Evolutionary conservation across 306 rosid genomes (phyloP), one percentile per base, ranked within the genome.

Genomic region (Trifolium repens): DNA sequence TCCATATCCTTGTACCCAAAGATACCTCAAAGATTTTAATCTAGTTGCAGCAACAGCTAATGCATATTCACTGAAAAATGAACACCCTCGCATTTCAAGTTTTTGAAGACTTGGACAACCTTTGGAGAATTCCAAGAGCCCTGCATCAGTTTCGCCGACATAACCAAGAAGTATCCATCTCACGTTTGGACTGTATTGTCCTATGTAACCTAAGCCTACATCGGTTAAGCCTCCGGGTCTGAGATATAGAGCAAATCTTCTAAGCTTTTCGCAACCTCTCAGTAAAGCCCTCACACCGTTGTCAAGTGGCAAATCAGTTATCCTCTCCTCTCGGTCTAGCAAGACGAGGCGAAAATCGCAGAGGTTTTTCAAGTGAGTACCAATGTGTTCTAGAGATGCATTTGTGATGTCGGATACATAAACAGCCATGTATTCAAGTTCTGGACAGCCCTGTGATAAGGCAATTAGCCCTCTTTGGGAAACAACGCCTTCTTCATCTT

Each of bases 151-250:
- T 57, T 88, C 91, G 7, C 99, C 99, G 19, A 92, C 96, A 63
- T 83, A 90, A 43, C 99, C 99, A 16, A 94, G 91, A 70, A 94
- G 97, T 96, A 94, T 94, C 99, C 99, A 94, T 78, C 99, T 92
- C 75, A 94, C 88, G 43, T 94, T 88, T 46, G 82, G 93, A 80
- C 99, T 94, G 80, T 92, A 86, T 75, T 64, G 81, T 16, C 99
- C 99, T 32, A 94, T 81, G 78, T 90, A 94, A 35, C 90, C 78
- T 1, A 94, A 91, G 15, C 99, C 99, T 27, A 80, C 76, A 68
- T 94, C 93, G 1, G 96, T 89, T 83, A 94, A 78, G 8, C 96
- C 97, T 11, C 99, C 96, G 8, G 88, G 83, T 27, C 98, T 86
- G 55, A 94, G 93, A 79, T 94, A 94, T 52, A 94, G 81, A 30